Evolutionary conservation across 768 basidiomycete species (phyloP).

Genomic region (Panaeolus cyanescens): DNA sequence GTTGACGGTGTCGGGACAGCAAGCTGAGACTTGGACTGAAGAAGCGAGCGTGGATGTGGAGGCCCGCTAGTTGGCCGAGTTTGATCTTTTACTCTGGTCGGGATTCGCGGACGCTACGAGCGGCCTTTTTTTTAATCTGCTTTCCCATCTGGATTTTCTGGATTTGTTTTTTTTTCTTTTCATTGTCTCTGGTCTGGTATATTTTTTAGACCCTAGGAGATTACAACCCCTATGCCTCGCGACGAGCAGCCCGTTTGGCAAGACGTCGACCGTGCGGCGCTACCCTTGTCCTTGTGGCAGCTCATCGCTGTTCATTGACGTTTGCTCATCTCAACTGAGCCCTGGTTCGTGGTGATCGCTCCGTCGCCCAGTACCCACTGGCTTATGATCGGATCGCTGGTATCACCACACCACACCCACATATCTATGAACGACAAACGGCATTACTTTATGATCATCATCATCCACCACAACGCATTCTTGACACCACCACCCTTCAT

Average conservation of each 20-base stretch:
- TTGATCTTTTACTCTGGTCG: neutral
- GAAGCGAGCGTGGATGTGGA: neutral
- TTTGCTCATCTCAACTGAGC: neutral
- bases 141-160: neutral
- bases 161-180: neutral
- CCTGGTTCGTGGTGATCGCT: neutral
- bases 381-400: neutral
- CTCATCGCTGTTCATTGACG: too few species aligned
- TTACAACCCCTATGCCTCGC: neutral
- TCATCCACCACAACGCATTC: neutral
- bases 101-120: neutral
- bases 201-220: constrained; percentile 3
- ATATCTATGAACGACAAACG: too few species aligned
- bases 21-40: neutral
- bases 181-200: constrained; percentile 1
- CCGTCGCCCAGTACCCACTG: neutral
- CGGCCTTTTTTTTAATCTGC: neutral
- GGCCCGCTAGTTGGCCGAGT: neutral
- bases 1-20: constrained; percentile 48
- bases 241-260: neutral
- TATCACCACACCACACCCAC: neutral
- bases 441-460: neutral
- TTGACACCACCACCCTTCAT: neutral
- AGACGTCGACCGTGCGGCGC: too few species aligned
- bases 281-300: neutral